Conservation (phyloP, 495 filamentous ascomycete species). For the Annulohypoxylon bovei region DNA sequence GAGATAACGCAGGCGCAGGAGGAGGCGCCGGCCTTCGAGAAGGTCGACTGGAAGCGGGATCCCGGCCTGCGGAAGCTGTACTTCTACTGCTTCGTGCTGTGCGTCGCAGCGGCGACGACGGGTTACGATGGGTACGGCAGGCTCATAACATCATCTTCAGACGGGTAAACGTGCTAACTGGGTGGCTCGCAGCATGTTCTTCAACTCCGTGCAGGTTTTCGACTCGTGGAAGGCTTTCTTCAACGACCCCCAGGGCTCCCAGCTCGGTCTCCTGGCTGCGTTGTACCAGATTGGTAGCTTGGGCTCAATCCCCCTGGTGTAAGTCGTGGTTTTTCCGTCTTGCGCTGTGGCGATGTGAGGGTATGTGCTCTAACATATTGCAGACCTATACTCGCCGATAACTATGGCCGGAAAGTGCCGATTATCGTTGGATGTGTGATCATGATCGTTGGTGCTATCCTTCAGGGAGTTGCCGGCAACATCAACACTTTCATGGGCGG, state of each 20-base stretch:
- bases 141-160: too few species aligned
- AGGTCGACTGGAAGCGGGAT: conserved; percentile 68
- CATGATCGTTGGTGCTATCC: conserved; percentile 69
- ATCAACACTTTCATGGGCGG: conserved; percentile 57
- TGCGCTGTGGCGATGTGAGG: neutral
- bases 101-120: conserved; percentile 69
- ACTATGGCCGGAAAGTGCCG: conserved; percentile 68
- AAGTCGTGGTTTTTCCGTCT: conserved; percentile 36
- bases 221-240: conserved; percentile 62
- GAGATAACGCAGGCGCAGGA: conserved; percentile 54
- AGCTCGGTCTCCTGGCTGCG: conserved; percentile 71
- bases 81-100: conserved; percentile 65
- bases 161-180: conserved; percentile 22
- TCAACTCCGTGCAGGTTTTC: conserved; percentile 65
- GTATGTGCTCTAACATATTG: conserved; percentile 33
- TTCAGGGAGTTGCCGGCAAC: conserved; percentile 63
- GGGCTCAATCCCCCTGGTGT: conserved; percentile 71
- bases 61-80: conserved; percentile 70
- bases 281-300: conserved; percentile 75
- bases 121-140: conserved; percentile 70
- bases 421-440: conserved; percentile 70
- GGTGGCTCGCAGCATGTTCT: conserved; percentile 57
- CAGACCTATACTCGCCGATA: conserved; percentile 69
- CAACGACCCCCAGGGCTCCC: conserved; percentile 59
- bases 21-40: conserved; percentile 67